Percentiles rank a stretch among this genome's conserved stretches.
Conservation (phyloP, 352 stramenopile species). For the Stramenopiles sp. region DNA sequence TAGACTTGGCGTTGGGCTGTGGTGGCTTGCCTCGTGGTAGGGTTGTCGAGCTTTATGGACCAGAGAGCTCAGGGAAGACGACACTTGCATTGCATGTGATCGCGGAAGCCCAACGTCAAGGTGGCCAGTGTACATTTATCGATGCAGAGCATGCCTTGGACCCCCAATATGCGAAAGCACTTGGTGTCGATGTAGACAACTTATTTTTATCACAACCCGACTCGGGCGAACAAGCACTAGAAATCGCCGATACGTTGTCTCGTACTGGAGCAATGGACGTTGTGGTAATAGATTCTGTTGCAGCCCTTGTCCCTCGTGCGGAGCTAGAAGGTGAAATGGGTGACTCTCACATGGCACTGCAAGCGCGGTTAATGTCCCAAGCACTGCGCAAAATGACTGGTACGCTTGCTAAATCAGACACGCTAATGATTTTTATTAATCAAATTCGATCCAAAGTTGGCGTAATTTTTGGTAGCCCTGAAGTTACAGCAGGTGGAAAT, state of each 20-base stretch:
- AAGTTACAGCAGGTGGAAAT: slow-evolving; percentile 81
- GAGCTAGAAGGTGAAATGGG: slow-evolving; percentile 75
- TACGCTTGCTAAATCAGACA: slow-evolving; percentile 78
- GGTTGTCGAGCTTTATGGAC: slow-evolving; percentile 95
- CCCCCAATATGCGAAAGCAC: slow-evolving; percentile 68
- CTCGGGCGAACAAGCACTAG: slow-evolving; percentile 88
- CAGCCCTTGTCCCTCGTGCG: slow-evolving; percentile 81
- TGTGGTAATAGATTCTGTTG: slow-evolving; percentile 90
- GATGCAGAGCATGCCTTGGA: slow-evolving; percentile 96
- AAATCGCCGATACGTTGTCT: slow-evolving; percentile 93
- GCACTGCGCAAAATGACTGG: slow-evolving; percentile 88
- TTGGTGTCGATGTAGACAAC: slow-evolving; percentile 82
- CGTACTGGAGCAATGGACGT: slow-evolving; percentile 83
- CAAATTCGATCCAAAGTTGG: slow-evolving; percentile 91
- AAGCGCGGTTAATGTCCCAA: slow-evolving; percentile 90
- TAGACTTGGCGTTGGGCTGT: slow-evolving; percentile 64
- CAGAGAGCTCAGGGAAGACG: slow-evolving; percentile 92
- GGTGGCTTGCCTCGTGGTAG: slow-evolving; percentile 82
- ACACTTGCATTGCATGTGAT: slow-evolving; percentile 90
- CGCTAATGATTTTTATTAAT: slow-evolving; percentile 94
- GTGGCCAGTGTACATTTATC: slow-evolving; percentile 86
- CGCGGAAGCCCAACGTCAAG: slow-evolving; percentile 77
- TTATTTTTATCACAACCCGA: slow-evolving; percentile 91
- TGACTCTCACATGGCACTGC: slow-evolving; percentile 71
- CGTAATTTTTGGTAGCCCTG: slow-evolving; percentile 88